Evolutionary conservation across 306 rosid species (phyloP), one percentile per base, ranked within the genome.

Genomic region (Coriaria nepalensis): DNA sequence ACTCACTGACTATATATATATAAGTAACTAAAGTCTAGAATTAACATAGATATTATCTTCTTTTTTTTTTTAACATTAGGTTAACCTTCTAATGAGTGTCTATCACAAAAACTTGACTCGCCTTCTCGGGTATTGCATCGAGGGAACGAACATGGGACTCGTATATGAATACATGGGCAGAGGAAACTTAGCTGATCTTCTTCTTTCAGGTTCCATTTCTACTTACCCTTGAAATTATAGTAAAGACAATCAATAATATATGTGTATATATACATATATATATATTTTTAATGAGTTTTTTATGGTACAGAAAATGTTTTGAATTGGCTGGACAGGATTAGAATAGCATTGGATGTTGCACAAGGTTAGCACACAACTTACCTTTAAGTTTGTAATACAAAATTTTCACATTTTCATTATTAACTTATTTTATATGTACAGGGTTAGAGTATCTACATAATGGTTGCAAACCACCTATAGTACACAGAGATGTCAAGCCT

Each of bases 401-500:
- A 50, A 5, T 55, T 35, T 7, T 35, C 5, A 8, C 29, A 15
- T 32, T 42, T 10, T 13, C 29, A 5, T 8, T n/a, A n/a, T n/a
- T n/a, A n/a, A n/a, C n/a, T n/a, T n/a, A n/a, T n/a, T n/a, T n/a
- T n/a, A n/a, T n/a, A 46, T 57, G 11, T 43, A n/a, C 52, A 59
- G 78, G 86, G 39, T 61, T 79, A 60, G 94, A 75, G 70, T 78
- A 78, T 59, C 42, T 84, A 49, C 81, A 75, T 50, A 53, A 63
- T 9, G 78, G 76, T 9, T 70, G 84, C 48, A 63, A 62, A 35
- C 80, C 74, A 33, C 74, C 84, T 2, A 73, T 80, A 54, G 69
- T 84, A 37, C 92, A 80, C 46, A 75, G 81, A 68, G 94, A 83
- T 45, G 64, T 74, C 12, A 84, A 84, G 50, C 47, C 79, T 12